A percentile compares a stretch with the other conserved stretches of the same genome.
These are phyloP conservation scores for Colletotrichum higginsianum DNA, from an alignment of 2,329 filamentous ascomycete species.

Conservation along the genomic window DNA sequence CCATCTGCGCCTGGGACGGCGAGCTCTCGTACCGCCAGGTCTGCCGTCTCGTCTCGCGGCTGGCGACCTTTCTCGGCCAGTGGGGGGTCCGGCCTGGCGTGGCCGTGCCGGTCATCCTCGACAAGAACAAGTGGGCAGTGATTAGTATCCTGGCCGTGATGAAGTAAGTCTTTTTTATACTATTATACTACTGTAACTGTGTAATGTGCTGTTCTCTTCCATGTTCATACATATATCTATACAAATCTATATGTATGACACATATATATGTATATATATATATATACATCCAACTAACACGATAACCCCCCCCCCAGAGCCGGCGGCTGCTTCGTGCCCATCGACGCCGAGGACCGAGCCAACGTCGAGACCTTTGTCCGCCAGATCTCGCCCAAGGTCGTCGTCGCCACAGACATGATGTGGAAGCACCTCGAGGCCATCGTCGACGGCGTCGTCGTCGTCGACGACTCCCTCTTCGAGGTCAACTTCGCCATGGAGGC, in stretches of 20 bases:
- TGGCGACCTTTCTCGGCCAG: constrained; percentile 63
- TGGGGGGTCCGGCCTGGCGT: constrained; percentile 66
- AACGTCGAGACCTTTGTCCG: constrained; percentile 60
- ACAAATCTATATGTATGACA: too few relatives aligned
- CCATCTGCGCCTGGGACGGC: constrained; percentile 62
- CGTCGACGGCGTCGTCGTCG: constrained; percentile 57
- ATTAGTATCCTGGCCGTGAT: constrained; percentile 79
- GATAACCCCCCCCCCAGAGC: constrained; percentile 47
- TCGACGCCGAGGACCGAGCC: constrained; percentile 61
- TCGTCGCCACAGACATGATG: constrained; percentile 61
- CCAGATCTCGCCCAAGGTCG: constrained; percentile 59
- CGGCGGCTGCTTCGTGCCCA: constrained; percentile 65
- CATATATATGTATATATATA: too few relatives aligned
- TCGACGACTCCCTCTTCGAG: constrained; percentile 59
- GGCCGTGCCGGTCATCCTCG: constrained; percentile 76
- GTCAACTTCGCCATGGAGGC: constrained; percentile 43
- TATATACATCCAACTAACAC: constrained; percentile 49
- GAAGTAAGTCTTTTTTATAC: constrained; percentile 67
- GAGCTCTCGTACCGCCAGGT: constrained; percentile 59
- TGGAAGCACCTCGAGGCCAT: constrained; percentile 56
- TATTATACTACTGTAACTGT: too few relatives aligned
- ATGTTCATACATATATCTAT: too few relatives aligned
- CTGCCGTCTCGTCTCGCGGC: constrained; percentile 53
- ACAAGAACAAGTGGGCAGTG: constrained; percentile 79
- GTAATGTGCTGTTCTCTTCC: too few relatives aligned